Evolutionary conservation across 805 yeast species (phyloP), one percentile per base, ranked within the genome.

Genomic region (Wickerhamomyces bisporus): DNA sequence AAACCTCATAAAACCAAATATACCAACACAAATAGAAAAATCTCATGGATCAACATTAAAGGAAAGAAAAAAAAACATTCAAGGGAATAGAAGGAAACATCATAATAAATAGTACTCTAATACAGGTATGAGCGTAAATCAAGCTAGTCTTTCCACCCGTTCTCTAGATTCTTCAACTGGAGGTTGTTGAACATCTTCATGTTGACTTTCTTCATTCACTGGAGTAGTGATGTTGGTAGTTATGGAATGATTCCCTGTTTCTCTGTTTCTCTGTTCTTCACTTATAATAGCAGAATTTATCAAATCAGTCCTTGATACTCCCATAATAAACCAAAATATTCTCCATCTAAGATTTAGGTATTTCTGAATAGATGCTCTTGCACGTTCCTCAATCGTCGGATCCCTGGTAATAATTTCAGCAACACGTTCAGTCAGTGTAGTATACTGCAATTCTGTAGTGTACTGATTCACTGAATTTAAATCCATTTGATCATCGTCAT

Each of bases 241-340:
- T 12, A 29, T 21, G 24, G 24, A 10, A 21, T 21, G 24, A 21
- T 21, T 21, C 24, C 10, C 24, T 21, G 31, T 13, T 13, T 39
- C 46, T 40, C 66, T 53, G 23, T 47, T 44, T 25, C 47, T 46
- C 32, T 55, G 57, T 45, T 65, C 66, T 32, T 52, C 49, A 30
- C 41, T 40, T 30, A 71, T 57, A 23, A 77, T 77, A 13, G 73
- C 75, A 63, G 77, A 71, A 53, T 75, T 64, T 49, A 66, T 69
- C 37, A 80, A 47, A 43, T 79, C 77, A 8, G 54, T 47, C 34
- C 51, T 62, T 3, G 68, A 49, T 26, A 80, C 65, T 1, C 84
- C 82, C 80, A 80, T 74, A 5, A 74, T 19, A 28, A 53, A 55
- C 82, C 84, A 79, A 53, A 74, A 74, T 0, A 71, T 21, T 13